A percentile compares a stretch with the other conserved stretches of the same genome.
Evolutionary conservation across 2,329 filamentous ascomycete genomes (phyloP).

Genomic region (Arthroderma sp.): DNA sequence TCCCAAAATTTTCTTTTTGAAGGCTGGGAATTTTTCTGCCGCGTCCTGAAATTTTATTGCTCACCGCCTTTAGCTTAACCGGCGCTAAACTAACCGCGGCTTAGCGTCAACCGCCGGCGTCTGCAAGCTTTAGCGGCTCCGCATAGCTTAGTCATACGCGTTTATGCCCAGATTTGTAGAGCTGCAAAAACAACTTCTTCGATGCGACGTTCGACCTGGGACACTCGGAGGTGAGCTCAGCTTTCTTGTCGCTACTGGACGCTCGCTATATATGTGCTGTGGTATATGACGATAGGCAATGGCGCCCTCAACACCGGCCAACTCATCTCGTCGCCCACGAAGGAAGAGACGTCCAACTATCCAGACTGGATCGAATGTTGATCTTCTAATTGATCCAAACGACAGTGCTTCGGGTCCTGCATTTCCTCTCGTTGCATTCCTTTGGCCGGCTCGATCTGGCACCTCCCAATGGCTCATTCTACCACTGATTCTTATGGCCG

Average conservation of each 20-base stretch:
- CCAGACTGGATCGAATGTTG: too few relatives aligned
- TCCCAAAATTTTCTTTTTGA: slow-evolving; percentile 15
- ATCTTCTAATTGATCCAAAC: slow-evolving; percentile 25
- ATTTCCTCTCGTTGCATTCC: slow-evolving; percentile 84
- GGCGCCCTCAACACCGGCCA: slow-evolving; percentile 15
- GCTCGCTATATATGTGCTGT: too few relatives aligned
- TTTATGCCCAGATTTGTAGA: background rate
- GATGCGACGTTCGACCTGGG: background rate
- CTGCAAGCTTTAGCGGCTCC: background rate
- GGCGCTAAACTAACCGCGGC: background rate
- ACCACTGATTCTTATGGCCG: slow-evolving; percentile 74
- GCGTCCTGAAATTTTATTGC: slow-evolving; percentile 1
- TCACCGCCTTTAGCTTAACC: slow-evolving; percentile 17
- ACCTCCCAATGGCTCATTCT: slow-evolving; percentile 88
- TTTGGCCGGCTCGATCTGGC: slow-evolving; percentile 72
- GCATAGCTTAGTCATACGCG: background rate
- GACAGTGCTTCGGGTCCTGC: slow-evolving; percentile 46
- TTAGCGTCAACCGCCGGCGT: background rate
- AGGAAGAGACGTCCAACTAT: slow-evolving; percentile 29
- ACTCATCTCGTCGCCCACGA: slow-evolving; percentile 28
- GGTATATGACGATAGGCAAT: background rate
- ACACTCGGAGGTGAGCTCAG: background rate
- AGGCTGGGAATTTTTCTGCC: slow-evolving; percentile 14
- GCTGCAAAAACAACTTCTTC: background rate
- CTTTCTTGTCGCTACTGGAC: background rate